phyloP scores from a whole-genome alignment of 305 asterid genomes.

The Fraxinus sp. region DNA sequence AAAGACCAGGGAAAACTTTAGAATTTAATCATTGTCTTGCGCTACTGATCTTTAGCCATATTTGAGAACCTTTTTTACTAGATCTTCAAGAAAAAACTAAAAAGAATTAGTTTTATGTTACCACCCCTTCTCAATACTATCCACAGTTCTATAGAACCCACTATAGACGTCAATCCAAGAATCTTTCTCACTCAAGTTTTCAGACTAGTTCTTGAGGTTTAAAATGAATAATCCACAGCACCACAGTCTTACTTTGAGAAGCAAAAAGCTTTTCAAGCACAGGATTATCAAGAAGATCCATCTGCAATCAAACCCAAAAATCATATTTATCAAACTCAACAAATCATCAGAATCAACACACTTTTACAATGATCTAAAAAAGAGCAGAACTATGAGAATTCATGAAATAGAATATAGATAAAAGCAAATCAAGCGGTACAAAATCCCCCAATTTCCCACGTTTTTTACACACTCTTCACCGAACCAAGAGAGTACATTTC shows the following conservation, averaged over 20 bases:
- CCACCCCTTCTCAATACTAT: background rate
- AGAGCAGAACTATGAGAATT: background rate
- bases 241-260: constrained; percentile 58
- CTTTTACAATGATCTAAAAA: background rate
- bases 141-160: background rate
- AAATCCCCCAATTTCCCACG: background rate
- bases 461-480: background rate
- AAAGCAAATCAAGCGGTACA: background rate
- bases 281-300: constrained; percentile 71
- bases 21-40: background rate
- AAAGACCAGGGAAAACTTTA: background rate
- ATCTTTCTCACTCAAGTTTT: background rate
- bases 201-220: background rate
- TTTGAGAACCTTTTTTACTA: background rate
- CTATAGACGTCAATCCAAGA: background rate
- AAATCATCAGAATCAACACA: background rate
- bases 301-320: constrained; percentile 39
- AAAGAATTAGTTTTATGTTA: background rate
- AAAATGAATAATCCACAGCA: background rate
- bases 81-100: background rate
- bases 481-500: constrained; percentile 16
- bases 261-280: constrained; percentile 65
- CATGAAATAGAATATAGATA: background rate
- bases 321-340: constrained; percentile 13
- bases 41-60: background rate